Base-by-base conservation (phyloP, 768 basidiomycete species). In the Amanita phalloides region DNA sequence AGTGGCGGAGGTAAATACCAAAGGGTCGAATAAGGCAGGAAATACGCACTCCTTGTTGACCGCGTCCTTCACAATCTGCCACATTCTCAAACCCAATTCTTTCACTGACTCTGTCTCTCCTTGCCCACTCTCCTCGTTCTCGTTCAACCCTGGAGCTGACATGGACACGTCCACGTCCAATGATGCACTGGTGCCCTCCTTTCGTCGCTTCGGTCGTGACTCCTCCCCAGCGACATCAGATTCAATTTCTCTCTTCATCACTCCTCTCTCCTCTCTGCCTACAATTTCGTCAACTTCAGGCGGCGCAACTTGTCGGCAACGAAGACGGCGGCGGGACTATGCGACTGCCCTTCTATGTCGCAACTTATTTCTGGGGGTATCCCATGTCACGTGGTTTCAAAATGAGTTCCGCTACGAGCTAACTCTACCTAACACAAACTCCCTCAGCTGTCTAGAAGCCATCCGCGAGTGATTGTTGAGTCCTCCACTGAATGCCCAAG, bases 41-140 rank as follows among this genome's bases (percentile, higher is more conserved):
- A 64, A 62, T 52, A 65, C 87, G 75, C 76, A 90, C 89, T 90
- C 86, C 77, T 87, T 86, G 73, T 82, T 85, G 64, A 81, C 80
- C 62, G 86, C 88, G 66, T 87, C 84, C 76, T 79, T 86, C 65
- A 90, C 75, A 36, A 77, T 78, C 63, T 83, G 79, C 83, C 85
- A 90, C 70, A 89, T 66, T 67, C 74, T 76, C 68, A 82, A 64
- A 42, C 82, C 87, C 62, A 80, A 76, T 67, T 81, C 81, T 62
- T 75, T 82, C 62, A 84, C 75, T 53, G 68, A 69, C 43, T 66
- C 69, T 60, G 65, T 54, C 33, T 45, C 51, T 55, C 54, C 54
- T 60, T 61, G 45, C 53, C 61, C 57, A 49, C 56, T 57, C 44
- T 51, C 56, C 23, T 57, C 60, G 35, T 45, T 57, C 38, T 46